A percentile compares a stretch with the other conserved stretches of the same genome.
Conservation (phyloP, 2,329 filamentous ascomycete genomes). For the Colletotrichum salicis region DNA sequence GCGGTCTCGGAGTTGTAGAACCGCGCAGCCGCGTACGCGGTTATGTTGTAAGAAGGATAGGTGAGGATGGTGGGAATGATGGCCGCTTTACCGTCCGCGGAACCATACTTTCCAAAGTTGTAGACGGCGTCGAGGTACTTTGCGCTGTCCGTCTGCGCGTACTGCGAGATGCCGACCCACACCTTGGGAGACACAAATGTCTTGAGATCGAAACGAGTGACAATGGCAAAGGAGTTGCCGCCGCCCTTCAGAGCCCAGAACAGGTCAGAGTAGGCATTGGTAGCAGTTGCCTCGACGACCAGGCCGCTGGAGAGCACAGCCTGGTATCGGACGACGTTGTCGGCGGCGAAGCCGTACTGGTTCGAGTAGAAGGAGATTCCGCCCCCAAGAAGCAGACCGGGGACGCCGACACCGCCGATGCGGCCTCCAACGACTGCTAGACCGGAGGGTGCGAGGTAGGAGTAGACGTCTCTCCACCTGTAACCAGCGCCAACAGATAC, state of each 20-base stretch:
- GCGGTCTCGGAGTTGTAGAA: conserved; percentile 35
- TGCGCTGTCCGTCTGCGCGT: conserved; percentile 16
- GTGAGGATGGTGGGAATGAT: conserved; percentile 37
- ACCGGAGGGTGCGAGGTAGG: conserved; percentile 38
- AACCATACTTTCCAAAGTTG: conserved; percentile 36
- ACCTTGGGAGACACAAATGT: conserved; percentile 30
- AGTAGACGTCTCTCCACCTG: conserved; percentile 45
- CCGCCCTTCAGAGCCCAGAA: conserved; percentile 51
- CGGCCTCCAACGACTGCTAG: conserved; percentile 42
- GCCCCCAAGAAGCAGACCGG: conserved; percentile 44
- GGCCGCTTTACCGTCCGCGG: conserved; percentile 31
- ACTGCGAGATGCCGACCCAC: conserved; percentile 34
- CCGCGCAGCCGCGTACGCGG: conserved; percentile 31
- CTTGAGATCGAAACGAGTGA: conserved; percentile 45
- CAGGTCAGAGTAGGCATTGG: conserved; percentile 45
- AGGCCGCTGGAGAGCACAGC: conserved; percentile 54
- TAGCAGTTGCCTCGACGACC: conserved; percentile 50
- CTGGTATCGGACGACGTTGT: conserved; percentile 48
- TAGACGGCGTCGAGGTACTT: conserved; percentile 36
- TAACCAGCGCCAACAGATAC: conserved; percentile 45
- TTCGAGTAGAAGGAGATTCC: conserved; percentile 46
- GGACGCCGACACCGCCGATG: conserved; percentile 43
- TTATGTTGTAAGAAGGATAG: conserved; percentile 32
- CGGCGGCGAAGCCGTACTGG: conserved; percentile 42
- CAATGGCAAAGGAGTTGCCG: conserved; percentile 48